These are phyloP conservation scores for Naganishia sp. DNA, from an alignment of 1,284 basidiomycete species.

Conservation along the genomic window DNA sequence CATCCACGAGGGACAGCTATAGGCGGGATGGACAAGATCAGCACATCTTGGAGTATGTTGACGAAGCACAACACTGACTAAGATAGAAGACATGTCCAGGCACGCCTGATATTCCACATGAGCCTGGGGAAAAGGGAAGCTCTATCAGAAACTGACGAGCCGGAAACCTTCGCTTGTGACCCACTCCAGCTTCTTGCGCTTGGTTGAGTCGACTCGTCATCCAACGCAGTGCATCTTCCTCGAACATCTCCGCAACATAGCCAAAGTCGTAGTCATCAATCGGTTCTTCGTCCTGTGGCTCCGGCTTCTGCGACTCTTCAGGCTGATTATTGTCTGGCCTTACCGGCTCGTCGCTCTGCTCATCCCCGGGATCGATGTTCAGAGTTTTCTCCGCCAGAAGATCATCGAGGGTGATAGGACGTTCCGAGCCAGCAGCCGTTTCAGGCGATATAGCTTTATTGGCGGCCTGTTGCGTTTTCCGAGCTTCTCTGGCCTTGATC, in stretches of 20 bases:
- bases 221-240: constrained; percentile 83
- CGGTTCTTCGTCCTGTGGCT: constrained; percentile 46
- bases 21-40: neutral
- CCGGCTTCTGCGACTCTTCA: constrained; percentile 35
- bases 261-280: constrained; percentile 60
- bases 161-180: constrained; percentile 31
- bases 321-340: constrained; percentile 18
- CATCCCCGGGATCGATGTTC: neutral
- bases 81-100: constrained; percentile 84
- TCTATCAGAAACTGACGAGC: constrained; percentile 18
- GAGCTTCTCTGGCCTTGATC: constrained; percentile 49
- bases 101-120: constrained; percentile 92
- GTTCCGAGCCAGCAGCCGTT: neutral
- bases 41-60: neutral
- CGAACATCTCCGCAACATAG: constrained; percentile 76
- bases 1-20: constrained; percentile 75
- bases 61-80: constrained; percentile 54
- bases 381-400: constrained; percentile 19
- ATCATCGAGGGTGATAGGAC: constrained; percentile 1
- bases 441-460: constrained; percentile 13
- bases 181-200: constrained; percentile 83
- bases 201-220: constrained; percentile 82
- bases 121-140: constrained; percentile 66
- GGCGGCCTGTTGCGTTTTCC: constrained; percentile 52
- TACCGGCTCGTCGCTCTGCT: constrained; percentile 33